Conservation (phyloP, 306 rosid species). For the Crotalaria pallida region DNA sequence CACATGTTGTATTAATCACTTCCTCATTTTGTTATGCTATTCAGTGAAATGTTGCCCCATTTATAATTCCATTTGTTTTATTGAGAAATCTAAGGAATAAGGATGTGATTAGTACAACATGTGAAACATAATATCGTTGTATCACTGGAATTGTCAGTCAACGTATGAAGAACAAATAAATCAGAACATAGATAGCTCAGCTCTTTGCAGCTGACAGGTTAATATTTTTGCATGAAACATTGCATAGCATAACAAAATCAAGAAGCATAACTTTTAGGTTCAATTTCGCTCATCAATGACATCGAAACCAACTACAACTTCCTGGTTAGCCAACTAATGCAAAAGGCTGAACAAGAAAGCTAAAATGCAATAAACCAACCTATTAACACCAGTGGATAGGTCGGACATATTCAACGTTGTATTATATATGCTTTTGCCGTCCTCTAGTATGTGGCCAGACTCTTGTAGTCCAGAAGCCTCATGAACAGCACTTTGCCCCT, state of each 20-base stretch:
- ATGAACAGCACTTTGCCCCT: slow-evolving; percentile 87
- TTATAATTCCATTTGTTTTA: not conserved
- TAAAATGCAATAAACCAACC: slow-evolving; percentile 38
- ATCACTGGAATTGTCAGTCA: slow-evolving; percentile 5
- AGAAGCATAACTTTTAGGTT: slow-evolving; percentile 9
- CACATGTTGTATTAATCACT: no score
- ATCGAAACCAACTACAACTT: not conserved
- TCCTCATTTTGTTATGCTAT: no score
- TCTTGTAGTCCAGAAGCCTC: slow-evolving; percentile 89
- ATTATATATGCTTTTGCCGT: slow-evolving; percentile 77
- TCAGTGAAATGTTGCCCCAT: no score
- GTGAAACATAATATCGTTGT: not conserved
- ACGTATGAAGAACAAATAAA: not conserved
- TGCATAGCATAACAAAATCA: slow-evolving; percentile 1
- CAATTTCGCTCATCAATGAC: slow-evolving; percentile 6
- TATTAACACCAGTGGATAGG: slow-evolving; percentile 78
- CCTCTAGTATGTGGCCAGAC: slow-evolving; percentile 89
- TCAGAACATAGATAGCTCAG: not conserved
- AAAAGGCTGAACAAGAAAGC: slow-evolving; percentile 10
- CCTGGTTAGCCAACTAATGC: slow-evolving; percentile 1
- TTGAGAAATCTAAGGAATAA: not conserved
- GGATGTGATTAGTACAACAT: not conserved
- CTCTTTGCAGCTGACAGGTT: not conserved
- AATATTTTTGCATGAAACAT: not conserved
- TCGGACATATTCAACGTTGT: slow-evolving; percentile 93